phyloP scores from a whole-genome alignment of 1,284 basidiomycete genomes.

The Pterula multifida region DNA sequence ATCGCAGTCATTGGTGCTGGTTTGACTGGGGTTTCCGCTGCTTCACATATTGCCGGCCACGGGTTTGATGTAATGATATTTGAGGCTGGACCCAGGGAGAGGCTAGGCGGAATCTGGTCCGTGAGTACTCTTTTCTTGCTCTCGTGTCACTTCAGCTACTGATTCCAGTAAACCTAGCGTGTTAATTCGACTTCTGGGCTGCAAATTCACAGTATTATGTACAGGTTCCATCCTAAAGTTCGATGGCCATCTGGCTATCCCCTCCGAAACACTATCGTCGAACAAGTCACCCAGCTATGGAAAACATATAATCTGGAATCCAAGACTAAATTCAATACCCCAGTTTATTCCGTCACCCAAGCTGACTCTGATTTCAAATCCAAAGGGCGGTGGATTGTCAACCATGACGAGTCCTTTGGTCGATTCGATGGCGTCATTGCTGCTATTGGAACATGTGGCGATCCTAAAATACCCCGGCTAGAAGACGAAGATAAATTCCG shows the following conservation, averaged over 20 bases:
- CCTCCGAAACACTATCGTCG: slow-evolving; percentile 42
- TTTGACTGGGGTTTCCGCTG: slow-evolving; percentile 37
- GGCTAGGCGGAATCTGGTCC: slow-evolving; percentile 47
- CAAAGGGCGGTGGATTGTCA: slow-evolving; percentile 40
- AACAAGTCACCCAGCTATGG: slow-evolving; percentile 43
- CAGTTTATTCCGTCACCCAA: slow-evolving; percentile 24
- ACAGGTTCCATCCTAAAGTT: slow-evolving; percentile 40
- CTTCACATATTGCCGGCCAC: slow-evolving; percentile 33
- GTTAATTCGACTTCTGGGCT: slow-evolving; percentile 50
- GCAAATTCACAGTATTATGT: slow-evolving; percentile 48
- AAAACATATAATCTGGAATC: slow-evolving; percentile 38
- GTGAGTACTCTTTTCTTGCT: background rate
- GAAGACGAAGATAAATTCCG: slow-evolving; percentile 9
- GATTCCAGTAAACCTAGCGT: slow-evolving; percentile 12
- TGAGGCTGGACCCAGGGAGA: slow-evolving; percentile 22
- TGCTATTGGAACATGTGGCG: slow-evolving; percentile 46
- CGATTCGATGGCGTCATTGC: slow-evolving; percentile 49
- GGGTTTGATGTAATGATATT: slow-evolving; percentile 44
- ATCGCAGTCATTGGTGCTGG: slow-evolving; percentile 44
- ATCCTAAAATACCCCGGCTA: slow-evolving; percentile 31
- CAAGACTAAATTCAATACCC: slow-evolving; percentile 35
- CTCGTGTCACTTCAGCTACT: background rate
- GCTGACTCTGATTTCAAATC: slow-evolving; percentile 17
- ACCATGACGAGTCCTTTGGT: slow-evolving; percentile 25
- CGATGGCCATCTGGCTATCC: slow-evolving; percentile 39